Evolutionary conservation across 768 basidiomycete species (phyloP).

Genomic region (Cytidiella melzeri): DNA sequence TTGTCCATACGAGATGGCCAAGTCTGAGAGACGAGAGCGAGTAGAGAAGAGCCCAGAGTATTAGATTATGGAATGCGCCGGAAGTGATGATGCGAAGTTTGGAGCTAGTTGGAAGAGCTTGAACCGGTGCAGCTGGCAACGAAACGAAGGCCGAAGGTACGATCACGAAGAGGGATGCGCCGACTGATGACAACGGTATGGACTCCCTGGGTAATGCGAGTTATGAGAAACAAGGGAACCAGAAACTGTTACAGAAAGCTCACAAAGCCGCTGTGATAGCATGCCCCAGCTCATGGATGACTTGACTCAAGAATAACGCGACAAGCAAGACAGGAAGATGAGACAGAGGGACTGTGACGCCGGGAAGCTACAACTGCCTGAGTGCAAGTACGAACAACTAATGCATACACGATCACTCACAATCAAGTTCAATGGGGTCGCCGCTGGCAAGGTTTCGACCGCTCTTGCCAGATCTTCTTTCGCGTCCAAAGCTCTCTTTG

Average conservation of each 20-base stretch:
- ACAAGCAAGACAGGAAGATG: slow-evolving; percentile 63
- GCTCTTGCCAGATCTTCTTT: too few species aligned
- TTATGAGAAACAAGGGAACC: too few species aligned
- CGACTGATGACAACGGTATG: slow-evolving; percentile 55
- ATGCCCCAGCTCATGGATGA: slow-evolving; percentile 80
- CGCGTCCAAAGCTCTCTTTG: too few species aligned
- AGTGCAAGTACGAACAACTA: too few species aligned
- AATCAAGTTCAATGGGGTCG: too few species aligned
- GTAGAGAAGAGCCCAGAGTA: slow-evolving; percentile 46
- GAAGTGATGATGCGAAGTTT: slow-evolving; percentile 62
- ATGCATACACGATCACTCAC: slow-evolving; percentile 25
- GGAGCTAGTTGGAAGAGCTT: slow-evolving; percentile 33
- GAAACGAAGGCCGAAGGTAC: slow-evolving; percentile 74
- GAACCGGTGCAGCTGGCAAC: slow-evolving; percentile 40
- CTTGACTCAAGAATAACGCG: slow-evolving; percentile 56
- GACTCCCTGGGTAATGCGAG: slow-evolving; percentile 41
- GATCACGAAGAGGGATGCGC: slow-evolving; percentile 52
- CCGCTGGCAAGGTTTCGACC: too few species aligned
- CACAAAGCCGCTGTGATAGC: slow-evolving; percentile 71
- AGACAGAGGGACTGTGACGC: slow-evolving; percentile 69
- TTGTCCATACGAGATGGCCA: slow-evolving; percentile 9
- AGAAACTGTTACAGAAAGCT: too few species aligned
- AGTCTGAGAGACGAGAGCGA: slow-evolving; percentile 26
- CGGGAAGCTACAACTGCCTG: slow-evolving; percentile 79
- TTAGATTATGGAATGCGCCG: slow-evolving; percentile 75